phyloP scores from a whole-genome alignment of 768 basidiomycete species.

The Termitomyces titanicus region DNA sequence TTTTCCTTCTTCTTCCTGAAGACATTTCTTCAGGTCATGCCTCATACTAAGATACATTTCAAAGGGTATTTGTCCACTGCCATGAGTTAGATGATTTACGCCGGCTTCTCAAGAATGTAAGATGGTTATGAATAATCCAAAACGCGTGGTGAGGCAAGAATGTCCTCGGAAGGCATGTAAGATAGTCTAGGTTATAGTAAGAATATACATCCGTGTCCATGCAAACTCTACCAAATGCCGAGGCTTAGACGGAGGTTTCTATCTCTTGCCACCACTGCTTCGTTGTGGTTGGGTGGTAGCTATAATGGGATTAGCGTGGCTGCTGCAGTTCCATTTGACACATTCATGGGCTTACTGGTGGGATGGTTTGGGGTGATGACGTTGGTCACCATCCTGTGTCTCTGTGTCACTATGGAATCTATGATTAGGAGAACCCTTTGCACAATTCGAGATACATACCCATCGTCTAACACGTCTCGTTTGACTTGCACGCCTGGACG shows the following conservation, averaged over 20 bases:
- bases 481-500: not conserved
- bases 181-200: conserved; percentile 3
- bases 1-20: conserved; percentile 36
- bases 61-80: conserved; percentile 17
- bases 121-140: conserved; percentile 3
- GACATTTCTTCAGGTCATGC: conserved; percentile 25
- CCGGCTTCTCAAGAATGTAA: conserved; percentile 1
- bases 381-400: not conserved
- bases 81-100: conserved; percentile 2
- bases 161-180: conserved; percentile 5
- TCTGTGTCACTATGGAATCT: not conserved
- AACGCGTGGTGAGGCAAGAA: not conserved
- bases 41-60: conserved; percentile 17
- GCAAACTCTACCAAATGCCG: not conserved
- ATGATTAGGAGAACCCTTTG: not conserved
- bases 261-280: not conserved
- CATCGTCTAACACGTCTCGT: not conserved
- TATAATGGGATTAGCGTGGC: not conserved
- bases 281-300: not conserved
- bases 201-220: not conserved
- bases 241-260: conserved; percentile 5
- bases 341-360: conserved; percentile 5
- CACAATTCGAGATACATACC: not conserved
- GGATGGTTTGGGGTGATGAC: conserved; percentile 5
- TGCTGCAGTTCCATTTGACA: not conserved